phyloP scores from a whole-genome alignment of 441 rosid genomes.

The Croton setiger region DNA sequence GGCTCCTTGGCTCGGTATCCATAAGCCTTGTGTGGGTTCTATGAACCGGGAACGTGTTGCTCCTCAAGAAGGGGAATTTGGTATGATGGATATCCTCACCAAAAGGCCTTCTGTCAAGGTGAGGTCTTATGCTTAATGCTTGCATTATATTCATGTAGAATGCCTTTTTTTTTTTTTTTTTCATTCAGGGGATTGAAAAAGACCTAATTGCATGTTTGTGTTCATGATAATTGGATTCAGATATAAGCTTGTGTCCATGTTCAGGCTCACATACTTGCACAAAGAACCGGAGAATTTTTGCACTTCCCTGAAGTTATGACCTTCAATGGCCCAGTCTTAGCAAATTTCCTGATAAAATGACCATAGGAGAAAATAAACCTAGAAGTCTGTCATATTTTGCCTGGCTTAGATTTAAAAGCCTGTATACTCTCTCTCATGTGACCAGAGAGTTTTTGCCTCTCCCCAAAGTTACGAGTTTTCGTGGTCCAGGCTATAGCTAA shows the following conservation, averaged over 20 bases:
- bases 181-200: not conserved
- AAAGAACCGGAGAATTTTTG: no score
- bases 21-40: constrained; percentile 76
- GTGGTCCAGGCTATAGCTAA: not conserved
- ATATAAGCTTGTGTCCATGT: not conserved
- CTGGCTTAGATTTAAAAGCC: no score
- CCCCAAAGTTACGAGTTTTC: not conserved
- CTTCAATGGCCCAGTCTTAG: no score
- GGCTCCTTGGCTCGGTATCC: constrained; percentile 54
- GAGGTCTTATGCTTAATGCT: constrained; percentile 5
- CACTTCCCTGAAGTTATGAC: no score
- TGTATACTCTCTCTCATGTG: no score
- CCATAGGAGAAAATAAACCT: no score
- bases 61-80: constrained; percentile 73
- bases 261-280: not conserved
- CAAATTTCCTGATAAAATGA: no score
- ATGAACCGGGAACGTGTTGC: constrained; percentile 72
- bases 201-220: not conserved
- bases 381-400: no score
- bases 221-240: no score
- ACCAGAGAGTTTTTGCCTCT: not conserved
- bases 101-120: constrained; percentile 77
- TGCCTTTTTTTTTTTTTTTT: not conserved
- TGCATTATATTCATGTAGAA: not conserved
- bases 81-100: constrained; percentile 59